Percentiles rank a stretch among this genome's conserved stretches.
Conservation (phyloP, 176 grass and related monocot genomes). For the Aechmea fasciata region DNA sequence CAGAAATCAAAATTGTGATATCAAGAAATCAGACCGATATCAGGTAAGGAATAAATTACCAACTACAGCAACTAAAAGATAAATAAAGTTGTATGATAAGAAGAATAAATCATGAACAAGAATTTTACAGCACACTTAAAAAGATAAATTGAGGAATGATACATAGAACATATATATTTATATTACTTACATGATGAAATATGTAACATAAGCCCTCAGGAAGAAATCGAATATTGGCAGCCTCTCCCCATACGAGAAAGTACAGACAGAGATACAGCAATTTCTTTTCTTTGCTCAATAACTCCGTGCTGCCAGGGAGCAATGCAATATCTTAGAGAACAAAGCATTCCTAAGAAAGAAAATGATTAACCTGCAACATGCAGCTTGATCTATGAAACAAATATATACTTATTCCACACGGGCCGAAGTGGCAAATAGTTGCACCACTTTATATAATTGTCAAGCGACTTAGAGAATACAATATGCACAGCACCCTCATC, state of each 20-base stretch:
- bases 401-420: conserved; percentile 64
- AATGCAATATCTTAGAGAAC: conserved; percentile 14
- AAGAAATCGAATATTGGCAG: conserved; percentile 82
- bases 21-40: too few relatives aligned
- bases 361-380: not conserved
- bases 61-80: too few relatives aligned
- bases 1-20: too few relatives aligned
- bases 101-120: too few relatives aligned
- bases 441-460: conserved; percentile 97
- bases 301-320: conserved; percentile 41
- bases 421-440: conserved; percentile 59
- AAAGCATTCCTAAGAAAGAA: conserved; percentile 10
- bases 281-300: conserved; percentile 75
- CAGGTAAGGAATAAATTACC: too few relatives aligned
- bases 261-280: conserved; percentile 83
- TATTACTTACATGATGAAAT: conserved; percentile 63
- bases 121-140: too few relatives aligned
- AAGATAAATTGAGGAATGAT: conserved; percentile 19
- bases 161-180: not conserved
- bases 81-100: too few relatives aligned
- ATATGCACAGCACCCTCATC: conserved; percentile 67
- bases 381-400: conserved; percentile 3
- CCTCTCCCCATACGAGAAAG: conserved; percentile 98
- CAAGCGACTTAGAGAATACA: conserved; percentile 71
- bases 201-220: conserved; percentile 93